Evolutionary conservation across 2,329 filamentous ascomycete genomes (phyloP).

Genomic region (Phyllosticta citribraziliensis): DNA sequence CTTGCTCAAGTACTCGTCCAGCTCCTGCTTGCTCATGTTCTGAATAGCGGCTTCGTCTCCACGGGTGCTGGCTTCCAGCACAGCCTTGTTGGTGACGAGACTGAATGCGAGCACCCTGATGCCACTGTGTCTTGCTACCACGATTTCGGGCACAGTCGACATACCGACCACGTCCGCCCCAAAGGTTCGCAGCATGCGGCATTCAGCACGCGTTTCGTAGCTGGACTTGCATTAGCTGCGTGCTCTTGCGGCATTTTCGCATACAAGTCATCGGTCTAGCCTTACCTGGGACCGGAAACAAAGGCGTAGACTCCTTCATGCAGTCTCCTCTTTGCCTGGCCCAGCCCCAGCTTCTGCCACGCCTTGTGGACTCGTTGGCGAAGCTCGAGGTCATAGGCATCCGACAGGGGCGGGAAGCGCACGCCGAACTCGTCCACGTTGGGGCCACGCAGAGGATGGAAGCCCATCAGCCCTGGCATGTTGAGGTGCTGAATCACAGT

Average conservation of each 20-base stretch:
- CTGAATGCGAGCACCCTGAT: conserved; percentile 55
- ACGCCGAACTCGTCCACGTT: conserved; percentile 54
- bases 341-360: conserved; percentile 42
- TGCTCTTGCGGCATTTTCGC: not conserved
- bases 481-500: conserved; percentile 47
- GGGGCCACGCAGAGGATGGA: conserved; percentile 52
- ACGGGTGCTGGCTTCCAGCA: conserved; percentile 47
- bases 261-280: not conserved
- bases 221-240: conserved; percentile 21
- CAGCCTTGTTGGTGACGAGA: conserved; percentile 55
- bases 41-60: conserved; percentile 49
- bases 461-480: conserved; percentile 50
- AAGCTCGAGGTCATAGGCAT: conserved; percentile 55
- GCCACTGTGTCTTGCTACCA: conserved; percentile 55
- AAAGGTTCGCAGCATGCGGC: conserved; percentile 48
- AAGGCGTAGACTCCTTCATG: conserved; percentile 60
- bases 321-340: conserved; percentile 40
- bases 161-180: conserved; percentile 63
- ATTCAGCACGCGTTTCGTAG: conserved; percentile 58
- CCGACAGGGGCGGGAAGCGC: conserved; percentile 54
- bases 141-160: conserved; percentile 60
- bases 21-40: conserved; percentile 38
- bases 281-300: conserved; percentile 51
- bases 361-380: conserved; percentile 47
- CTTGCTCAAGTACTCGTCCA: conserved; percentile 46